A percentile compares a stretch with the other conserved stretches of the same genome.
phyloP scores from a whole-genome alignment of 495 filamentous ascomycete species.

The Penicillium nucicola region DNA sequence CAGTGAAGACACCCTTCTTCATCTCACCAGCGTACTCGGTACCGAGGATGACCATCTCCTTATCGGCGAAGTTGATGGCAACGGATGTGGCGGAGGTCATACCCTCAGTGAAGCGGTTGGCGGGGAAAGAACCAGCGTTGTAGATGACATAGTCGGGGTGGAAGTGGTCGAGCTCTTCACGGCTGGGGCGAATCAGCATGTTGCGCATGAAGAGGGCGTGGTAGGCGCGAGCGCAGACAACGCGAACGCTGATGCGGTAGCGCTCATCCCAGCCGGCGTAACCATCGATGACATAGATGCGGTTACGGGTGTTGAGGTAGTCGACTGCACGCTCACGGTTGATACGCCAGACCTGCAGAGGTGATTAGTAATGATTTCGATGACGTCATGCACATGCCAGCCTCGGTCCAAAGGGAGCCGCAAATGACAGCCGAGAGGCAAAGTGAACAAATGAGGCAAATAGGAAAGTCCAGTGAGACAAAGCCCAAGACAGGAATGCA shows the following conservation, averaged over 20 bases:
- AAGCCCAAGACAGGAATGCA: background rate
- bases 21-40: slow-evolving; percentile 99
- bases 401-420: slow-evolving; percentile 9
- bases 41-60: slow-evolving; percentile 97
- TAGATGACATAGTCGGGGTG: slow-evolving; percentile 99
- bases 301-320: slow-evolving; percentile 97
- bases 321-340: slow-evolving; percentile 98
- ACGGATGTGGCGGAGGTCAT: slow-evolving; percentile 95
- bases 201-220: slow-evolving; percentile 99
- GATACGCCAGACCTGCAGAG: slow-evolving; percentile 89
- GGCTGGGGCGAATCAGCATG: slow-evolving; percentile 94
- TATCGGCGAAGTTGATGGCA: slow-evolving; percentile 83
- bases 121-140: slow-evolving; percentile 97
- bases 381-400: slow-evolving; percentile 41
- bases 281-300: slow-evolving; percentile 97
- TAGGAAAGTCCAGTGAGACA: background rate
- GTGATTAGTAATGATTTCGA: slow-evolving; percentile 15
- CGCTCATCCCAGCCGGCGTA: slow-evolving; percentile 98
- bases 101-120: slow-evolving; percentile 95
- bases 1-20: slow-evolving; percentile 99
- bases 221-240: slow-evolving; percentile 98
- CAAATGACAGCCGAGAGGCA: background rate
- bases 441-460: slow-evolving; percentile 3
- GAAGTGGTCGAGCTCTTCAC: slow-evolving; percentile 91
- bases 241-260: slow-evolving; percentile 95